Base-by-base conservation (phyloP, 2,329 filamentous ascomycete species). In the Boeremia exigua region DNA sequence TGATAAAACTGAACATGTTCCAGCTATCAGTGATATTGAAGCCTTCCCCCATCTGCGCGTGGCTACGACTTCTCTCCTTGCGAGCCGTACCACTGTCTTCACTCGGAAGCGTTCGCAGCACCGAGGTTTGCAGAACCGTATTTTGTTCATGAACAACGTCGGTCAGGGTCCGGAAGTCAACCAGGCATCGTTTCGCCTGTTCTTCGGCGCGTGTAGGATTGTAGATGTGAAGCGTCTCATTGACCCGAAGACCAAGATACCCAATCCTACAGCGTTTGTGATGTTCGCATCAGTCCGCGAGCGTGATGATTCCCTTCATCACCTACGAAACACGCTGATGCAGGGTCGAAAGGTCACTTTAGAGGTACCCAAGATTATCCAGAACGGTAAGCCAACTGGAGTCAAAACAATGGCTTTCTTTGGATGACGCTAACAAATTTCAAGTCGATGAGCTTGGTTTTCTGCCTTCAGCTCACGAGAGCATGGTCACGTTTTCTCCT, bases 61-160 rank as follows among this genome's bases (percentile, higher is more conserved):
- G 11, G 11, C 32, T 3, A 10, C 11, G 11, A 43, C 19, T 1
- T 9, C 23, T 11, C 11, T 19, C 6, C 30, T 29, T 8, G 11
- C 12, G 14, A 8, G 1, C 17, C 17, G 15, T 10, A 8, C 19
- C 5, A 39, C 3, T n/a, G 28, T 6, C 0, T 15, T 27, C 1
- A 25, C 32, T 14, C 32, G 17, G 3, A 44, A 38, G 27, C 11
- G 37, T 2, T 32, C 25, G 4, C 48, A 51, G 15, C 32, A 44
- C 14, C 39, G 39, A 1, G 17, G 17, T 9, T 8, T 44, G 4
- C 40, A 51, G 8, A 49, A 44, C 14, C 33, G 32, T 7, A 17
- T 51, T 8, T 10, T 51, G 15, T 44, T 38, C 28, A 29, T 51
- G 27, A 51, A 51, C 40, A 45, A 45, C 11, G 40, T 39, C 10